phyloP scores from a whole-genome alignment of 2,329 filamentous ascomycete genomes.

The Zasmidium angulare region DNA sequence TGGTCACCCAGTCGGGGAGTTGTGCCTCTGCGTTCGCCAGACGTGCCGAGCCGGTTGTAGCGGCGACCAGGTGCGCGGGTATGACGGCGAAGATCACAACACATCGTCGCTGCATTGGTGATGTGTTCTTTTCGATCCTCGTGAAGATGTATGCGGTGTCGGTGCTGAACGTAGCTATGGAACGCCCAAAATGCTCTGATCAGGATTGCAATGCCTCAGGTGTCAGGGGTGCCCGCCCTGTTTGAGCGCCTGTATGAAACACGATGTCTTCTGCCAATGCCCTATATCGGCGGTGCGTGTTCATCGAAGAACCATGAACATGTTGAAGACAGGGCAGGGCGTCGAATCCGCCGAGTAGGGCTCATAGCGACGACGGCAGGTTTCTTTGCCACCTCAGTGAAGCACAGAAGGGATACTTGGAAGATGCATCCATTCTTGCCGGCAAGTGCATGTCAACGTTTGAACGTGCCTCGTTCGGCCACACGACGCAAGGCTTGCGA shows the following conservation, averaged over 20 bases:
- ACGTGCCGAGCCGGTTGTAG: background rate
- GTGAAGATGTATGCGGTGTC: background rate
- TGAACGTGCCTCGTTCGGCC: background rate
- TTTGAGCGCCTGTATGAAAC: background rate
- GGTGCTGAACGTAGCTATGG: background rate
- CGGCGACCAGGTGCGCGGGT: background rate
- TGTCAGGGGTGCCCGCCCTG: background rate
- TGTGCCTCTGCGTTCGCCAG: background rate
- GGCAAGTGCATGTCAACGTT: background rate
- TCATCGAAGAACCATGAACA: background rate
- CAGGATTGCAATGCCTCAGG: background rate
- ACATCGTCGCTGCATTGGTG: background rate
- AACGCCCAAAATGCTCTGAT: no score
- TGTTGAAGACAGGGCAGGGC: background rate
- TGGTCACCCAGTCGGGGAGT: background rate
- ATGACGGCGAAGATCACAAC: background rate
- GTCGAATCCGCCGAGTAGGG: background rate
- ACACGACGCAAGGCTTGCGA: background rate
- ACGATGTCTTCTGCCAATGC: background rate
- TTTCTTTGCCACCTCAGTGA: background rate
- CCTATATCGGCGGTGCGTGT: background rate
- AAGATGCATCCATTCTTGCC: background rate
- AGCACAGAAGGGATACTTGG: background rate
- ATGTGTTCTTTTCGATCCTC: background rate
- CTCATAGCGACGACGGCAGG: background rate